Percentiles rank a stretch among this genome's conserved stretches.
Evolutionary conservation across 257 asterid genomes (phyloP).

Genomic region (Fraxinus americana): DNA sequence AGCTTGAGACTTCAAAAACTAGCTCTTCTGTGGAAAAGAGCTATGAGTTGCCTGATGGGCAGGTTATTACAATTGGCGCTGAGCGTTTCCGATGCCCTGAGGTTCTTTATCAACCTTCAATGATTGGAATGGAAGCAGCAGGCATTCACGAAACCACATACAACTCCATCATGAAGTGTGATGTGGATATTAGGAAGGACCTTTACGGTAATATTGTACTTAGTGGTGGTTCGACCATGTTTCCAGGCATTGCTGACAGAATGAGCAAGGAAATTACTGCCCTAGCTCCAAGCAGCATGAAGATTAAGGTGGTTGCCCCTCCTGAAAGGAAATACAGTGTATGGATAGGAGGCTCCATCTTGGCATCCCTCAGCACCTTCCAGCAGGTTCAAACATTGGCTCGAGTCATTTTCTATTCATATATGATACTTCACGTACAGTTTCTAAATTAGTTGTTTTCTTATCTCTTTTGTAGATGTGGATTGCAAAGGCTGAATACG

Average conservation of each 20-base stretch:
- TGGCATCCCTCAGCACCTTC: slow-evolving; percentile 28
- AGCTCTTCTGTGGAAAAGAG: slow-evolving; percentile 53
- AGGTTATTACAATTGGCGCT: slow-evolving; percentile 49
- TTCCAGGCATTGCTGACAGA: slow-evolving; percentile 48
- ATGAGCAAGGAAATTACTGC: slow-evolving; percentile 56
- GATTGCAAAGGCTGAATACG: slow-evolving; percentile 50
- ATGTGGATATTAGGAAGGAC: slow-evolving; percentile 50
- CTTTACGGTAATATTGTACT: slow-evolving; percentile 47
- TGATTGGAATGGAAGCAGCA: slow-evolving; percentile 54
- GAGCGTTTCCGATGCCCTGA: slow-evolving; percentile 56
- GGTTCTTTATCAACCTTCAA: slow-evolving; percentile 54
- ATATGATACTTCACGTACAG: no score
- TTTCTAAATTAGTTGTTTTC: not conserved
- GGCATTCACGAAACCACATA: slow-evolving; percentile 53
- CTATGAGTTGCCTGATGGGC: slow-evolving; percentile 57
- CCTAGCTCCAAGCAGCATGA: slow-evolving; percentile 51
- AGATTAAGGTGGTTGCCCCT: slow-evolving; percentile 52
- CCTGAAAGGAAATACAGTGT: slow-evolving; percentile 59
- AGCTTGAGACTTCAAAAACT: slow-evolving; percentile 49
- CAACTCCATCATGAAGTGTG: slow-evolving; percentile 56
- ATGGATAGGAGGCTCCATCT: slow-evolving; percentile 53
- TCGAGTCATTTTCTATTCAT: not conserved
- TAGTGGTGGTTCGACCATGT: slow-evolving; percentile 54
- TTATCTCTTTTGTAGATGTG: slow-evolving; percentile 42
- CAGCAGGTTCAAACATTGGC: slow-evolving; percentile 39